A percentile compares a stretch with the other conserved stretches of the same genome.
These are phyloP conservation scores for Tubosaeta sp. DNA, from an alignment of 768 basidiomycete species.

Conservation along the genomic window DNA sequence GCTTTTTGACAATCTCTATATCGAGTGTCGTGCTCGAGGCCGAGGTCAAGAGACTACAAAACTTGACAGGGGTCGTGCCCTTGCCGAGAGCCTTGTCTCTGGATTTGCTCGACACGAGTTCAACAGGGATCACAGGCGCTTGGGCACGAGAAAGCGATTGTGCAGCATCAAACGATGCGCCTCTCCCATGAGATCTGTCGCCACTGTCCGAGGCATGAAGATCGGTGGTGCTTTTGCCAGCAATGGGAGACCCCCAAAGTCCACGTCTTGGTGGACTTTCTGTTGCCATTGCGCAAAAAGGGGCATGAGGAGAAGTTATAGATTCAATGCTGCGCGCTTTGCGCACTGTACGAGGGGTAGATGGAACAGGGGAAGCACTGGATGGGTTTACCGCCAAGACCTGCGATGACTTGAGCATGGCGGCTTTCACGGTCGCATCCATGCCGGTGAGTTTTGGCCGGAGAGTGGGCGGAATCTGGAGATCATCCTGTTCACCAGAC, in stretches of 20 bases:
- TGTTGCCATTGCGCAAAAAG: slow-evolving; percentile 35
- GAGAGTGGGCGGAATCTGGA: slow-evolving; percentile 78
- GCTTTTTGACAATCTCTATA: slow-evolving; percentile 82
- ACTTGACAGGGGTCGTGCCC: slow-evolving; percentile 58
- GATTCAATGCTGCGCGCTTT: slow-evolving; percentile 74
- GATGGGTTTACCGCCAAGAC: slow-evolving; percentile 46
- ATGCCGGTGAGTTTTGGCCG: slow-evolving; percentile 77
- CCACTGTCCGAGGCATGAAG: slow-evolving; percentile 25
- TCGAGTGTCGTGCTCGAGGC: slow-evolving; percentile 75
- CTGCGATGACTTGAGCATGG: slow-evolving; percentile 86
- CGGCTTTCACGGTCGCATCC: slow-evolving; percentile 83
- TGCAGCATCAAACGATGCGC: slow-evolving; percentile 54
- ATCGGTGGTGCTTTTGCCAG: slow-evolving; percentile 30
- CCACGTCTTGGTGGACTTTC: slow-evolving; percentile 30
- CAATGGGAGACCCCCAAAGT: slow-evolving; percentile 23
- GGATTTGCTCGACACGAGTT: slow-evolving; percentile 34
- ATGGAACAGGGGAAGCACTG: slow-evolving; percentile 28
- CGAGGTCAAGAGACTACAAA: slow-evolving; percentile 62
- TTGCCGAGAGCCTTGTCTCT: slow-evolving; percentile 55
- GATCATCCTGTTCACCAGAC: slow-evolving; percentile 59
- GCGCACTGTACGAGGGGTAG: slow-evolving; percentile 56
- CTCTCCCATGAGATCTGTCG: slow-evolving; percentile 48
- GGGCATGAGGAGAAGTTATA: slow-evolving; percentile 47
- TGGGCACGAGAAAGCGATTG: slow-evolving; percentile 53
- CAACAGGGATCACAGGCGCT: slow-evolving; percentile 37